A percentile compares a stretch with the other conserved stretches of the same genome.
phyloP scores from a whole-genome alignment of 192 early-diverging fungal species.

The Coemansia sp. region DNA sequence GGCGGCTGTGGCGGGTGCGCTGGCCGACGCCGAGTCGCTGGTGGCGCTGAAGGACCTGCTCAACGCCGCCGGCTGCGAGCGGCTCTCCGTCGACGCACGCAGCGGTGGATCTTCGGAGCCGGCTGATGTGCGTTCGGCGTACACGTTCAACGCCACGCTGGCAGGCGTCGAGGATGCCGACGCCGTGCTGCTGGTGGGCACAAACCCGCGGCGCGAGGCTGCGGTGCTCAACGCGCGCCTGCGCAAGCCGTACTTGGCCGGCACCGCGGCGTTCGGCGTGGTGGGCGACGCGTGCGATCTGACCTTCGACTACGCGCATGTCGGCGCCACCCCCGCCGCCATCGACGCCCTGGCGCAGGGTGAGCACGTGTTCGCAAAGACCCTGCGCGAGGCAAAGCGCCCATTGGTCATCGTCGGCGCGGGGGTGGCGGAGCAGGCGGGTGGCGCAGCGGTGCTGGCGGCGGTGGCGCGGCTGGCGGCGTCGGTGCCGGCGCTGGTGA shows the following conservation, averaged over 20 bases:
- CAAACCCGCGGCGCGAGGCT: constrained; percentile 96
- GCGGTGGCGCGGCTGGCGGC: constrained; percentile 75
- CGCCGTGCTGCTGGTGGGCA: constrained; percentile 85
- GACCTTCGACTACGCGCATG: constrained; percentile 89
- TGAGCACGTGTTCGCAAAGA: constrained; percentile 69
- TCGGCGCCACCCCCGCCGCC: constrained; percentile 64
- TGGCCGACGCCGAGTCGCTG: constrained; percentile 92
- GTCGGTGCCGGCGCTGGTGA: constrained; percentile 67
- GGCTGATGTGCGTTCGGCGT: constrained; percentile 85
- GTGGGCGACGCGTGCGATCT: constrained; percentile 77
- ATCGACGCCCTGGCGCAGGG: constrained; percentile 73
- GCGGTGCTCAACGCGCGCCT: constrained; percentile 95
- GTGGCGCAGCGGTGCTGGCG: constrained; percentile 68
- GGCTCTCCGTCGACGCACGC: constrained; percentile 70
- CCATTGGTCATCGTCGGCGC: constrained; percentile 91
- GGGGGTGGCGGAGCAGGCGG: constrained; percentile 68
- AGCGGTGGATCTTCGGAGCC: constrained; percentile 14
- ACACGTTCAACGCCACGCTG: constrained; percentile 81
- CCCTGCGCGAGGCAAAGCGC: constrained; percentile 80
- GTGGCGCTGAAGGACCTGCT: constrained; percentile 95
- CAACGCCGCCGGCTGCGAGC: constrained; percentile 84
- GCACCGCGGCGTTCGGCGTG: constrained; percentile 75
- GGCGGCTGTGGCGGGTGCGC: constrained; percentile 85
- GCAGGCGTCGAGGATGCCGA: constrained; percentile 93
- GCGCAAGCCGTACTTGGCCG: constrained; percentile 89